Conservation (phyloP, 306 rosid species). For the Styphnolobium japonicum region DNA sequence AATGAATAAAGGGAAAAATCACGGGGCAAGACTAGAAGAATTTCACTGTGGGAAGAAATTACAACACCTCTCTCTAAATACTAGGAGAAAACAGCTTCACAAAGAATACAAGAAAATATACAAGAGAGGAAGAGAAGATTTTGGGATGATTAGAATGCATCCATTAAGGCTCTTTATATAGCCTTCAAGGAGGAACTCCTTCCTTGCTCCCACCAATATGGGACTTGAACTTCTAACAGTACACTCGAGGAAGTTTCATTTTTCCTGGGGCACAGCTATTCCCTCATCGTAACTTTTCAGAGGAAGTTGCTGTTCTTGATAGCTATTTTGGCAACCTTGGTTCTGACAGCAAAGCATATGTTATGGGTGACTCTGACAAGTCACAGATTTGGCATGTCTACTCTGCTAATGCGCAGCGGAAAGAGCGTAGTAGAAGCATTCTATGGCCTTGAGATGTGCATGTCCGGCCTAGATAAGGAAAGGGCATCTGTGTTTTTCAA, state of each 20-base stretch:
- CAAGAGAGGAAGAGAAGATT: no score
- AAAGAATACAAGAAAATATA: no score
- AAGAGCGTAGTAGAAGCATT: not conserved
- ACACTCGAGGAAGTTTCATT: conserved; percentile 63
- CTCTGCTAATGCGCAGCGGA: not conserved
- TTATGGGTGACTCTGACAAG: not conserved
- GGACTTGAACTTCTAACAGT: no score
- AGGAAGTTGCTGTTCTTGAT: conserved; percentile 58
- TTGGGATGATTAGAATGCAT: no score
- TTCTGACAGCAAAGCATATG: not conserved
- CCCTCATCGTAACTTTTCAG: conserved; percentile 57
- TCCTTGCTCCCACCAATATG: no score
- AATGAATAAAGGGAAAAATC: no score
- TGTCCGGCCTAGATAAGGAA: not conserved
- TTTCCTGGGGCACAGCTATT: conserved; percentile 67
- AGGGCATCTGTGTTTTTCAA: not conserved
- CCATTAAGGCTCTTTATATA: no score
- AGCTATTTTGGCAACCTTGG: conserved; percentile 55
- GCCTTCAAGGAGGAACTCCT: no score
- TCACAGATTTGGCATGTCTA: not conserved
- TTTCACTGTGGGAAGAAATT: no score
- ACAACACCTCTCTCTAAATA: no score
- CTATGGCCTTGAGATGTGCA: not conserved
- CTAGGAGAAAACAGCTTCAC: no score
- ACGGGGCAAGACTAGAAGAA: no score